Evolutionary conservation across 2,329 filamentous ascomycete genomes (phyloP).

Genomic region (Coleophoma crateriformis): DNA sequence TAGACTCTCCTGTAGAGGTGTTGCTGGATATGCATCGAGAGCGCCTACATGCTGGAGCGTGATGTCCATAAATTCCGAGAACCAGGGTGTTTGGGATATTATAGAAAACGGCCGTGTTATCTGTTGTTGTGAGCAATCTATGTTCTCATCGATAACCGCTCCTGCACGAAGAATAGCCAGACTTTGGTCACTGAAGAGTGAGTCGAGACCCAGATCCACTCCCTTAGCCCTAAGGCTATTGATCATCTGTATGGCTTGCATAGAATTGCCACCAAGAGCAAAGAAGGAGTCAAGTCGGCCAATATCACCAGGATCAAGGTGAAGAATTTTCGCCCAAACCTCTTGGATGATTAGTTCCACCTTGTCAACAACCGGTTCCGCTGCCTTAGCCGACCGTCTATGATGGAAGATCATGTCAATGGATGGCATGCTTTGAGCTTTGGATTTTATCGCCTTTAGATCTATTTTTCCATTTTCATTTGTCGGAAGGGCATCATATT

Average conservation of each 20-base stretch:
- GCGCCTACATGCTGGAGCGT: background rate
- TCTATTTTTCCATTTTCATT: background rate
- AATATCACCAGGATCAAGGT: background rate
- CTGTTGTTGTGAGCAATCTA: background rate
- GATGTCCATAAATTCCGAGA: background rate
- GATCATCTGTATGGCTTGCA: background rate
- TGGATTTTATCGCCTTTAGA: background rate
- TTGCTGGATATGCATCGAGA: slow-evolving; percentile 28
- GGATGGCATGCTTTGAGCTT: background rate
- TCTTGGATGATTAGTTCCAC: background rate
- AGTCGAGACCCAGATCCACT: background rate
- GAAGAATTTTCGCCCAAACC: background rate
- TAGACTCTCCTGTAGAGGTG: slow-evolving; percentile 29
- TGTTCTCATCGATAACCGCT: background rate
- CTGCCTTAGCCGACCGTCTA: background rate
- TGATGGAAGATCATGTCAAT: background rate
- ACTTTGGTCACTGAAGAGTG: background rate
- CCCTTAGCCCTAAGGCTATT: background rate
- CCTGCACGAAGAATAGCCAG: background rate
- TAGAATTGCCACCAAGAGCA: background rate
- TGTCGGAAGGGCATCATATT: background rate
- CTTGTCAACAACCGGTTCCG: background rate
- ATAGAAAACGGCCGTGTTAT: background rate
- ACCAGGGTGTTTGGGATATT: background rate
- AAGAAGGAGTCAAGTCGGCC: background rate